phyloP scores from a whole-genome alignment of 768 basidiomycete genomes.

The Auricularia sp. region DNA sequence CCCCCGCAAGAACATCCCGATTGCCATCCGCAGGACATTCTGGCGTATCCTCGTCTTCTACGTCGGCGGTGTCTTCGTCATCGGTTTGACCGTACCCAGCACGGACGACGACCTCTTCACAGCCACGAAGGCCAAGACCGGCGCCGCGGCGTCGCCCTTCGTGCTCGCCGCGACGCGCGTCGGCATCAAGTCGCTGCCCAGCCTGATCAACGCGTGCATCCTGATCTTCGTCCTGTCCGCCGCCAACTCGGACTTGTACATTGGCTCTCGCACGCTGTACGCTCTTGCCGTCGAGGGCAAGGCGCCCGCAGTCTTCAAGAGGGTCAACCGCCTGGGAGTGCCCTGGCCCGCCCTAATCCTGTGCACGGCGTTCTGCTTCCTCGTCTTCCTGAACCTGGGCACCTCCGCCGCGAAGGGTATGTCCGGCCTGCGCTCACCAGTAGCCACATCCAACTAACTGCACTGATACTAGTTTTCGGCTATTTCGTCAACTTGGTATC shows the following conservation, averaged over 20 bases:
- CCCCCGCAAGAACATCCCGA: slow-evolving; percentile 63
- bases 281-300: slow-evolving; percentile 37
- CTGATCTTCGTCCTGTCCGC: slow-evolving; percentile 46
- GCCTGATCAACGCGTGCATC: slow-evolving; percentile 57
- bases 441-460: neutral
- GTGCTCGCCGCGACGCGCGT: slow-evolving; percentile 41
- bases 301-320: slow-evolving; percentile 31
- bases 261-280: slow-evolving; percentile 37
- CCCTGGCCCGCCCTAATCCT: slow-evolving; percentile 34
- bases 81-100: slow-evolving; percentile 60
- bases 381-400: slow-evolving; percentile 50
- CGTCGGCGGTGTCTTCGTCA: slow-evolving; percentile 59
- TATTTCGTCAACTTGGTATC: slow-evolving; percentile 34
- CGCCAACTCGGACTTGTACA: slow-evolving; percentile 54
- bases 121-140: slow-evolving; percentile 28
- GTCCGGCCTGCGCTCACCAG: slow-evolving; percentile 2
- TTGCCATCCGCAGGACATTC: slow-evolving; percentile 57
- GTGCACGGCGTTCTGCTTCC: slow-evolving; percentile 43
- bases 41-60: slow-evolving; percentile 52
- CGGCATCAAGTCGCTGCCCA: slow-evolving; percentile 47
- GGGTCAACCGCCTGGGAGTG: slow-evolving; percentile 22
- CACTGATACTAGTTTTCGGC: slow-evolving; percentile 17
- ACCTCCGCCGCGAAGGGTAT: slow-evolving; percentile 41
- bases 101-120: slow-evolving; percentile 35
- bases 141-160: slow-evolving; percentile 56